Conservation (phyloP, 2,329 filamentous ascomycete species). For the Diaporthe ilicicola region DNA sequence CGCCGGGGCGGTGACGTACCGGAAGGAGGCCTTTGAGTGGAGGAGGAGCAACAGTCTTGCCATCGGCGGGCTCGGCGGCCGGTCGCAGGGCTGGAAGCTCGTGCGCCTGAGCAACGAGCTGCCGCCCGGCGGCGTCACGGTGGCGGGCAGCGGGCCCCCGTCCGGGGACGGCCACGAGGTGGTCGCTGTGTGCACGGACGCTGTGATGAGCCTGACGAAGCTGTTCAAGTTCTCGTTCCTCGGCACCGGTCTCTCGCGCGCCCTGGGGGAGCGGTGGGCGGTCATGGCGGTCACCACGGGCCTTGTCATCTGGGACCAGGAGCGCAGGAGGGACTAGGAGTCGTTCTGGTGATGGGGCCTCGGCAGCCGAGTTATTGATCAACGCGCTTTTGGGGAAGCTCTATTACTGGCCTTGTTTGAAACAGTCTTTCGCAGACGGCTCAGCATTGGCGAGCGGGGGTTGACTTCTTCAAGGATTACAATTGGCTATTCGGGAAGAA, state of each 20-base stretch:
- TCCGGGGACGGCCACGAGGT: conserved; percentile 50
- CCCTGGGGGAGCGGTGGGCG: conserved; percentile 52
- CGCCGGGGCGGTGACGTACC: conserved; percentile 19
- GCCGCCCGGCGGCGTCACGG: conserved; percentile 30
- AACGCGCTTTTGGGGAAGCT: not conserved
- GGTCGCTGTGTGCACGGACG: conserved; percentile 49
- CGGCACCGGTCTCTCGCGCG: conserved; percentile 48
- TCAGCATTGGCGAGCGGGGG: not conserved
- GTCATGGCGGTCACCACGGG: conserved; percentile 52
- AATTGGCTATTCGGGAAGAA: not conserved
- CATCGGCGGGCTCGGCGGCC: conserved; percentile 43
- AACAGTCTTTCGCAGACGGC: not conserved
- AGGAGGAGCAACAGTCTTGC: conserved; percentile 47
- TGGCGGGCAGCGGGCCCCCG: conserved; percentile 34
- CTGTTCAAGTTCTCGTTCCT: conserved; percentile 50
- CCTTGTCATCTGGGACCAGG: conserved; percentile 48
- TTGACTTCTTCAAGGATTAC: not conserved
- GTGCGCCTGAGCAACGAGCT: conserved; percentile 43
- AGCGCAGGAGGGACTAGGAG: conserved; percentile 2
- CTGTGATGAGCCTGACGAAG: conserved; percentile 44
- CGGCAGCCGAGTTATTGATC: not conserved
- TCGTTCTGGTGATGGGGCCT: not conserved
- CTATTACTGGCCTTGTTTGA: no score
- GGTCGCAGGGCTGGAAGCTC: conserved; percentile 51
- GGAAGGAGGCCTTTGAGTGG: conserved; percentile 53